Conservation (phyloP, 2,329 filamentous ascomycete genomes). For the Aaosphaeria pasadenensis region DNA sequence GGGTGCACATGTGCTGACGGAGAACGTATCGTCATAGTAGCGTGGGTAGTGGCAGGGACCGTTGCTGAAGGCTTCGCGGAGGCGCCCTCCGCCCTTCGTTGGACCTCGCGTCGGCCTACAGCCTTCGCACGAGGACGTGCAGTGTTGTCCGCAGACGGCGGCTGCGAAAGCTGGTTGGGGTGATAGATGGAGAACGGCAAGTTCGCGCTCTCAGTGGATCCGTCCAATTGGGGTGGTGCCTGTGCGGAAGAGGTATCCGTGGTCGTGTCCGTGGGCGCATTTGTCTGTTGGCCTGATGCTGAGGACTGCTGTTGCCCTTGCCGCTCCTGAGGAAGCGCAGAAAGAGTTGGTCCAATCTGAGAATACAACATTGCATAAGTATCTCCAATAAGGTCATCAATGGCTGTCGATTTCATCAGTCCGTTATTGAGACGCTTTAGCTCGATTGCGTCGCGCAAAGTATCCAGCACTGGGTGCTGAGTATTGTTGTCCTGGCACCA, state of each 20-base stretch:
- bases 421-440: slow-evolving; percentile 79
- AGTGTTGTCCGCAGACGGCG: slow-evolving; percentile 14
- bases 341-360: slow-evolving; percentile 61
- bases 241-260: slow-evolving; percentile 27
- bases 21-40: slow-evolving; percentile 33
- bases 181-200: slow-evolving; percentile 24
- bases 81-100: slow-evolving; percentile 57
- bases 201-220: slow-evolving; percentile 14
- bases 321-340: slow-evolving; percentile 45
- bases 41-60: slow-evolving; percentile 21
- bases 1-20: slow-evolving; percentile 15
- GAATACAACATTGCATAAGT: slow-evolving; percentile 77
- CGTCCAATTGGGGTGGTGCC: slow-evolving; percentile 32
- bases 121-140: slow-evolving; percentile 49
- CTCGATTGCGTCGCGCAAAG: slow-evolving; percentile 65
- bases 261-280: slow-evolving; percentile 2
- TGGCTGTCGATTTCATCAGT: slow-evolving; percentile 78
- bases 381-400: slow-evolving; percentile 93
- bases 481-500: slow-evolving; percentile 54
- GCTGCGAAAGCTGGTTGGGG: slow-evolving; percentile 21
- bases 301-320: slow-evolving; percentile 13
- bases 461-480: slow-evolving; percentile 53
- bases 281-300: not conserved
- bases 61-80: slow-evolving; percentile 41
- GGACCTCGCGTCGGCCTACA: slow-evolving; percentile 58